A percentile compares a stretch with the other conserved stretches of the same genome.
Conservation (phyloP, 2,329 filamentous ascomycete species). For the Colletotrichum scovillei region DNA sequence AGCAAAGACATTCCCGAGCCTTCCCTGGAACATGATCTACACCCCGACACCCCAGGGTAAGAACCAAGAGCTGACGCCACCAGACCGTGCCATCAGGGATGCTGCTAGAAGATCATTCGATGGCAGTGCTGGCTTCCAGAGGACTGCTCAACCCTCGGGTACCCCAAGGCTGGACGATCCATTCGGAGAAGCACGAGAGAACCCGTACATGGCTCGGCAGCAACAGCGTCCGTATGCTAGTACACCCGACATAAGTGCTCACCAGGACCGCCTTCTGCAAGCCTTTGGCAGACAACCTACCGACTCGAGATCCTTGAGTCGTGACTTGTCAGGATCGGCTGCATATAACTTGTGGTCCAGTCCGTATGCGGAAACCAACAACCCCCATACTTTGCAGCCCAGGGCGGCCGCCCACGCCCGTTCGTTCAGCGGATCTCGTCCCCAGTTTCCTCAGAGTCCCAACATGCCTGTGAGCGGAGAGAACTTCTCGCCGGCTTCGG, state of each 20-base stretch:
- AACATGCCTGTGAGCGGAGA: constrained; percentile 37
- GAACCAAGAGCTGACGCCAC: constrained; percentile 32
- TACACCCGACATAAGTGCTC: constrained; percentile 37
- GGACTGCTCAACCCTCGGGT: constrained; percentile 8
- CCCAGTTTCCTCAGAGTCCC: constrained; percentile 27
- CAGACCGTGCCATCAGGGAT: constrained; percentile 25
- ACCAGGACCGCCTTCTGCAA: constrained; percentile 49
- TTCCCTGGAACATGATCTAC: constrained; percentile 65
- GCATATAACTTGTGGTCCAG: constrained; percentile 21
- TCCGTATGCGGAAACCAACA: constrained; percentile 20
- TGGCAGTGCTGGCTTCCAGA: constrained; percentile 1
- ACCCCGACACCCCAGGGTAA: constrained; percentile 34
- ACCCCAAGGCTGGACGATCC: constrained; percentile 43
- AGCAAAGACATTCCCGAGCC: constrained; percentile 51
- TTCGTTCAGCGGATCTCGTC: constrained; percentile 35
- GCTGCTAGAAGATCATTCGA: constrained; percentile 30
- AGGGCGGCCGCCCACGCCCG: constrained; percentile 23
- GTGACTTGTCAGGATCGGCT: constrained; percentile 22
- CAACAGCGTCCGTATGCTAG: constrained; percentile 18
- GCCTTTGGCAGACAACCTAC: constrained; percentile 41
- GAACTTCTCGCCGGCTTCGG: constrained; percentile 40
- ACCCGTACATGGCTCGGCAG: constrained; percentile 6
- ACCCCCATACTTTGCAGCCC: constrained; percentile 16
- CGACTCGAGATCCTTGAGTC: constrained; percentile 31
- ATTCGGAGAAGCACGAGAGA: constrained; percentile 37